phyloP scores from a whole-genome alignment of 805 yeast species.

The Cyberlindnera maclurae region DNA sequence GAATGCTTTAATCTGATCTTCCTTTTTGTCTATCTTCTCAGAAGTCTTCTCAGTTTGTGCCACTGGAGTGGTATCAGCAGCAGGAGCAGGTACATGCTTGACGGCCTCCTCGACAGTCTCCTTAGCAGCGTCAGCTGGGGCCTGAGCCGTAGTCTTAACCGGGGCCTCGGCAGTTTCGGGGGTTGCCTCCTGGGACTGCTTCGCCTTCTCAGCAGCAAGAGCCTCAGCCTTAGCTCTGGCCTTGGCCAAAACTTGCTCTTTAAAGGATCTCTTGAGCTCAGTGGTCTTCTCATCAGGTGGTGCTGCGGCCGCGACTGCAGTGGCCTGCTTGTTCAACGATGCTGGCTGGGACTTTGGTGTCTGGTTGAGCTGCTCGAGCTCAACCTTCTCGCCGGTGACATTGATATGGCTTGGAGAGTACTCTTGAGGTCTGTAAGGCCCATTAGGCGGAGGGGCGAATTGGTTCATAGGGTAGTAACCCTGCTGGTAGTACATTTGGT shows the following conservation, averaged over 20 bases:
- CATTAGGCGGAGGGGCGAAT: conserved; percentile 1
- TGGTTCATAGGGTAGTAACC: conserved; percentile 5
- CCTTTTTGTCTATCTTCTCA: background rate
- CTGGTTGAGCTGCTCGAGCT: conserved; percentile 11
- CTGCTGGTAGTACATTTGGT: conserved; percentile 8
- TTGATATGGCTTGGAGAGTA: conserved; percentile 11
- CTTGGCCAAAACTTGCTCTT: conserved; percentile 10
- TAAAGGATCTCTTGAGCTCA: conserved; percentile 8
- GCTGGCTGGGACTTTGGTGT: conserved; percentile 17
- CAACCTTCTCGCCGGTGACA: conserved; percentile 21
- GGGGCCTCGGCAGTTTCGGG: conserved; percentile 8
- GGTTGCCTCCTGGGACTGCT: too few relatives aligned
- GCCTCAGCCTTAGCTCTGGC: conserved; percentile 13
- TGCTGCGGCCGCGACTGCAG: conserved; percentile 14
- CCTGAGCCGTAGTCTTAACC: conserved; percentile 1
- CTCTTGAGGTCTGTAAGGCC: conserved; percentile 8
- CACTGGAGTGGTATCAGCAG: background rate
- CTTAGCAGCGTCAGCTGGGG: background rate
- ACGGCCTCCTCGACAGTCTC: background rate
- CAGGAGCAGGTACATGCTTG: background rate
- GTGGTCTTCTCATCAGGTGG: conserved; percentile 10
- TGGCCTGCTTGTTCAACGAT: conserved; percentile 11
- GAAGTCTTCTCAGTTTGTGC: too few relatives aligned
- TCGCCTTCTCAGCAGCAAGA: conserved; percentile 7
- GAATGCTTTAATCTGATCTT: conserved; percentile 7